Evolutionary conservation across 1,139 yeast species (phyloP), one percentile per base, ranked within the genome.

Genomic region (Sugiyamaella paludigena): DNA sequence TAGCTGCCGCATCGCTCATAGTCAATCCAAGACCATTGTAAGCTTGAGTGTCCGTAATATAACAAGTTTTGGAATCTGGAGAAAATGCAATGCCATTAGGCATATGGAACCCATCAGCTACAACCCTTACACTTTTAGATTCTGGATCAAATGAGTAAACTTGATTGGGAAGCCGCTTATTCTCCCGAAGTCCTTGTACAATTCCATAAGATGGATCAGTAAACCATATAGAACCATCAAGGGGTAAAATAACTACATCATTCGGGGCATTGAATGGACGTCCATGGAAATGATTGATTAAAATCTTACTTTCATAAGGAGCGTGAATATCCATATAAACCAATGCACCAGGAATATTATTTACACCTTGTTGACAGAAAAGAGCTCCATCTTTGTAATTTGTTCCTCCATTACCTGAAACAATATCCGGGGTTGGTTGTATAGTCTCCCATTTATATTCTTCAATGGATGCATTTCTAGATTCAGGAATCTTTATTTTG

Each of bases 41-140:
- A 1, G 62, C 56, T 16, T 51, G 50, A 10, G 66, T 62, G 30
- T 62, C 64, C 0, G 66, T 59, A 36, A 62, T 49, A 35, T 62
- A 62, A 48, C 58, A 56, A 15, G 49, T 51, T 43, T 51, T 54
- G 26, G 36, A 50, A 46, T 62, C 65, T n/a, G 44, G 56, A 2
- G 62, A 54, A 42, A 62, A 62, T 16, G 60, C 57, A 31, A 62
- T 61, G 6, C 66, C 66, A 44, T 62, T 62, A 6, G 65, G 65
- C 45, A 50, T 53, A 19, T 27, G 40, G 13, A 58, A 40, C 4
- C 59, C 64, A 45, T 62, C 64, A 0, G 62, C 64, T 2, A 62
- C 66, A 3, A 53, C 62, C 15, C 64, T 55, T 28, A 62, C 43
- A 13, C 40, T 40, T 6, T 58, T 57, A 2, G 54, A 52, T 10